These are phyloP conservation scores for Hanseniaspora meyeri DNA, from an alignment of 805 yeast genomes.

Conservation along the genomic window DNA sequence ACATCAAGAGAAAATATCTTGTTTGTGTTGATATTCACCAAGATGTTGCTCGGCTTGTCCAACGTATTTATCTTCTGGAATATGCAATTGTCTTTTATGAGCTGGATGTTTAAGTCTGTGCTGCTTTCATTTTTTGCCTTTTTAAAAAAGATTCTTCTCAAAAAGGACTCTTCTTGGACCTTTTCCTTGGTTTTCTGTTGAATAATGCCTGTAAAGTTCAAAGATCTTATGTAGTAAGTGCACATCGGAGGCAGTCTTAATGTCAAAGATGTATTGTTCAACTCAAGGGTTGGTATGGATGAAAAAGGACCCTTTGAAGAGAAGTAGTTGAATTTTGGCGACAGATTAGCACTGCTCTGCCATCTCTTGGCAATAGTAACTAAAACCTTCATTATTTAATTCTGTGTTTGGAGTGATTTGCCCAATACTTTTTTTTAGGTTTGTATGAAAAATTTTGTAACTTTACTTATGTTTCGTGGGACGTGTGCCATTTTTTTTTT, in stretches of 20 bases:
- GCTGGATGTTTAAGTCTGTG: not conserved
- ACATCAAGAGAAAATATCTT: not conserved
- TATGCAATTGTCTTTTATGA: not conserved
- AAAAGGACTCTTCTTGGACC: not conserved
- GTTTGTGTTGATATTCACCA: slow-evolving; percentile 1
- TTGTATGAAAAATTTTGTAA: too few species aligned
- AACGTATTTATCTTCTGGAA: slow-evolving; percentile 7
- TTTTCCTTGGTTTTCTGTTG: not conserved
- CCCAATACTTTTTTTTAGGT: too few species aligned
- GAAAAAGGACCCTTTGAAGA: slow-evolving; percentile 11
- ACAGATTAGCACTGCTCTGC: not conserved
- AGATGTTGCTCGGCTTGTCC: slow-evolving; percentile 2
- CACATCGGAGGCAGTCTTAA: slow-evolving; percentile 7
- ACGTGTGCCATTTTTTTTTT: too few species aligned
- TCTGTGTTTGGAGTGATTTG: too few species aligned
- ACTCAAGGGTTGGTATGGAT: not conserved
- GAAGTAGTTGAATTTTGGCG: not conserved
- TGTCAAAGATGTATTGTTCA: not conserved
- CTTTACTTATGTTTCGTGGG: too few species aligned
- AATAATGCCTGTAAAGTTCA: slow-evolving; percentile 10
- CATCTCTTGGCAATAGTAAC: not conserved
- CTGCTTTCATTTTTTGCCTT: not conserved
- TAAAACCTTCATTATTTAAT: too few species aligned
- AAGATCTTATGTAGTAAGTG: slow-evolving; percentile 5
- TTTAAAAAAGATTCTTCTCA: not conserved